phyloP scores from a whole-genome alignment of 257 asterid genomes.

The Scutellaria baicalensis region DNA sequence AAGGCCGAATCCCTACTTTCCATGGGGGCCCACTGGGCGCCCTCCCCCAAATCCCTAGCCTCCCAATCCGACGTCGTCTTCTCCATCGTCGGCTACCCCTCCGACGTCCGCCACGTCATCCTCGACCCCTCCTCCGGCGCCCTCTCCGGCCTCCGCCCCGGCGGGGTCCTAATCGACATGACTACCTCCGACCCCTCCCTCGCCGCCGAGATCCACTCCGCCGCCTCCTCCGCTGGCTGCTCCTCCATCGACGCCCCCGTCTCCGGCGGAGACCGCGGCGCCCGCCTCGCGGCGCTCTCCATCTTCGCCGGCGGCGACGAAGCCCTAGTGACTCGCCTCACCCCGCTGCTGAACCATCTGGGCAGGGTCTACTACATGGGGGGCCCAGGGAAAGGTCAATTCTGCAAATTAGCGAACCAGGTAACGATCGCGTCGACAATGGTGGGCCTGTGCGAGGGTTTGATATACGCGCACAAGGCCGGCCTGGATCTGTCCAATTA shows the following conservation, averaged over 20 bases:
- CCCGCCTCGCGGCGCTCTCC: slow-evolving; percentile 70
- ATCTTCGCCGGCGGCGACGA: slow-evolving; percentile 89
- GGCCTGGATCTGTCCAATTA: slow-evolving; percentile 49
- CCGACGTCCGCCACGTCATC: slow-evolving; percentile 85
- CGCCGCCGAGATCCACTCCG: slow-evolving; percentile 64
- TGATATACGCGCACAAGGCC: slow-evolving; percentile 73
- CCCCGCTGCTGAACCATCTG: slow-evolving; percentile 49
- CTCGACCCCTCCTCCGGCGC: slow-evolving; percentile 70
- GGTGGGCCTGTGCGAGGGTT: slow-evolving; percentile 91
- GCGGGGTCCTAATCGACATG: slow-evolving; percentile 73
- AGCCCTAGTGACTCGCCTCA: slow-evolving; percentile 26
- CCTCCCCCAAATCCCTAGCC: slow-evolving; percentile 72
- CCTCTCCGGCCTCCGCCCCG: slow-evolving; percentile 59
- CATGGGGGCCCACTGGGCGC: slow-evolving; percentile 77
- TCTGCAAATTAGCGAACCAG: slow-evolving; percentile 75
- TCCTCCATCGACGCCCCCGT: slow-evolving; percentile 82
- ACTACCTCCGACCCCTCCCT: slow-evolving; percentile 93
- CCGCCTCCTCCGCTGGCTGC: slow-evolving; percentile 51
- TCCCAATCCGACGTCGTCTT: slow-evolving; percentile 76
- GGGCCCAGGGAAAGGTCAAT: slow-evolving; percentile 88
- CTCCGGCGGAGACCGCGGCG: slow-evolving; percentile 91
- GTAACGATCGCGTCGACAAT: slow-evolving; percentile 64
- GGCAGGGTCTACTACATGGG: slow-evolving; percentile 88
- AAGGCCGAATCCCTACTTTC: slow-evolving; percentile 74
- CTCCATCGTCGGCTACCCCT: slow-evolving; percentile 90